Percentiles rank a stretch among this genome's conserved stretches.
These are phyloP conservation scores for Dendrothele bispora DNA, from an alignment of 768 basidiomycete species.

Conservation along the genomic window DNA sequence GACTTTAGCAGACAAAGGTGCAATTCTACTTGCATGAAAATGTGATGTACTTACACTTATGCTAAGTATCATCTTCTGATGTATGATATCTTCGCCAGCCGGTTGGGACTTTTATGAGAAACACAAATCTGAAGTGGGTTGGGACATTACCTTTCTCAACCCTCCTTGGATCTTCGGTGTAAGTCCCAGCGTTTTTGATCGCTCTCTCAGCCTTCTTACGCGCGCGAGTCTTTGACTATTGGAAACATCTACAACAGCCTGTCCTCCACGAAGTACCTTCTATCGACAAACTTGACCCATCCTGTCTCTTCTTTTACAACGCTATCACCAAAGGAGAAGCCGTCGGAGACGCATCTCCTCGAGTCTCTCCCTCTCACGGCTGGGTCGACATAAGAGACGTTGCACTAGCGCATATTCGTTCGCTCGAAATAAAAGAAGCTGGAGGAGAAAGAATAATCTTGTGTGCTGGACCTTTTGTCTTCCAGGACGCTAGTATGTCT, in stretches of 20 bases:
- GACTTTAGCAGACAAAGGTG: slow-evolving; percentile 48
- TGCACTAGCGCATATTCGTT: slow-evolving; percentile 45
- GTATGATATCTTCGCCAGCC: slow-evolving; percentile 23
- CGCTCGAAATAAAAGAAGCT: slow-evolving; percentile 43
- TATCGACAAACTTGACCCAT: slow-evolving; percentile 8
- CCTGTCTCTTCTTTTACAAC: not conserved
- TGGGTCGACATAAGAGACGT: slow-evolving; percentile 44
- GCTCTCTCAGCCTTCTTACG: too few relatives aligned
- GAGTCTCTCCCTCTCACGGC: slow-evolving; percentile 3
- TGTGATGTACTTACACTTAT: not conserved
- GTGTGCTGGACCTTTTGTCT: slow-evolving; percentile 13
- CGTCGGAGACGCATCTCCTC: not conserved
- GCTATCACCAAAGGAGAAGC: not conserved
- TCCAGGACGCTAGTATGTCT: slow-evolving; percentile 1
- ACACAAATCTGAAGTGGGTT: slow-evolving; percentile 38
- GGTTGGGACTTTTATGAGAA: slow-evolving; percentile 40
- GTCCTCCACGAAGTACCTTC: slow-evolving; percentile 6
- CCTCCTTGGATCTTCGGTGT: slow-evolving; percentile 50
- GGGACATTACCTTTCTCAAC: slow-evolving; percentile 53
- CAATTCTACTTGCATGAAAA: not conserved
- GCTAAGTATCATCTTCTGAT: not conserved
- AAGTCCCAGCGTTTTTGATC: too few relatives aligned
- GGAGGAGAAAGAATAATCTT: slow-evolving; percentile 47
- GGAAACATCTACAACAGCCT: slow-evolving; percentile 4
- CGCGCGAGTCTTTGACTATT: too few relatives aligned